Evolutionary conservation across 371 early-diverging fungal genomes (phyloP), one percentile per base, ranked within the genome.

Genomic region (Mortierella sp.): DNA sequence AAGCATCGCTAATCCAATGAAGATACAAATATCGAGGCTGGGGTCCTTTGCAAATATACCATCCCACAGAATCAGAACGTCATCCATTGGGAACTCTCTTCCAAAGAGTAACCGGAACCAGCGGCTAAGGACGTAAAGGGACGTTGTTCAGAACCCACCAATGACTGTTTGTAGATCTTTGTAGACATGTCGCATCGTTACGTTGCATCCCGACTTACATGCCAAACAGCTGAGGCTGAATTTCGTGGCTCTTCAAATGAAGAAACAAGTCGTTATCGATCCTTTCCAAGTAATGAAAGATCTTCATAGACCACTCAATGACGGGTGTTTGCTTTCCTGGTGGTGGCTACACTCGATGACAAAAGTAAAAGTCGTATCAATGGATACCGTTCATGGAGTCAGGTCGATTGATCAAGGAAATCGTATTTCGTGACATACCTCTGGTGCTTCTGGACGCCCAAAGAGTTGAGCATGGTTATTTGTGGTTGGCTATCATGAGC

Each of bases 101-200:
- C 94, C 91, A 84, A 96, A 97, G 12, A 97, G 84, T 38, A 97
- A 81, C n/a, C 97, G 88, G 46, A 95, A 82, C 97, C 97, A 97
- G 18, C 96, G 92, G 56, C 93, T 93, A 72, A 10, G 13, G 34
- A 28, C 10, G 24, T 8, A 31, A 45, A 43, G 23, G 45, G 24
- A 23, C 21, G 12, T 45, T 45, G 45, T 19, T 45, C 45, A n/a
- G n/a, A n/a, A n/a, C n/a, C n/a, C 38, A 47, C n/a, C 47, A 7
- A 10, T 34, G 4, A 34, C 10, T 34, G 4, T 39, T 54, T 24
- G 18, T 24, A 31, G 24, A 21, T 49, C 24, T 26, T 26, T 16
- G 1, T 9, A 13, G 26, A 24, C 9, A 13, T 24, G 49, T n/a
- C 9, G 4, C 21, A 49, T 24, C n/a, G 16, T 12, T 18, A 16